phyloP scores from a whole-genome alignment of 306 rosid species.

The Vachellia collinsii region DNA sequence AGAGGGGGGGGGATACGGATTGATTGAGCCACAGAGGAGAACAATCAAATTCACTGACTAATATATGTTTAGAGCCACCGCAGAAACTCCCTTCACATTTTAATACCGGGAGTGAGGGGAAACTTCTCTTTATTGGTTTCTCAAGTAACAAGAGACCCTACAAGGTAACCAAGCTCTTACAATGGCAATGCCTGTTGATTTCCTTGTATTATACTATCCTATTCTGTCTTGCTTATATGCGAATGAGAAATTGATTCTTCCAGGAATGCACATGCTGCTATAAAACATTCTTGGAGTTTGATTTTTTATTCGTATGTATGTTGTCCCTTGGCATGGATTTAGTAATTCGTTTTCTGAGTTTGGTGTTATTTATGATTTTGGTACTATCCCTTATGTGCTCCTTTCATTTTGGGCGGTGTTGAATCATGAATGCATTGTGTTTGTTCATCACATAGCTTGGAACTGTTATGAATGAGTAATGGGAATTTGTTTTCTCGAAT shows the following conservation, averaged over 20 bases:
- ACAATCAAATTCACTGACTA: neutral
- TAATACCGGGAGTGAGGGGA: neutral
- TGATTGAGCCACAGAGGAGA: neutral
- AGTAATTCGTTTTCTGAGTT: no score
- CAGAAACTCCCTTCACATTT: neutral
- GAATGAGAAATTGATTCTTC: no score
- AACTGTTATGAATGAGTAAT: neutral
- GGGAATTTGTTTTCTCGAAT: neutral
- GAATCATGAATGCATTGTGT: neutral
- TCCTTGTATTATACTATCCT: neutral
- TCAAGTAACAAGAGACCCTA: neutral
- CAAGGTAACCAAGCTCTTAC: neutral
- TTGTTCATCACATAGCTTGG: neutral
- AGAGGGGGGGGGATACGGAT: neutral
- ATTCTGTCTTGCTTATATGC: neutral
- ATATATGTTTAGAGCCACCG: neutral
- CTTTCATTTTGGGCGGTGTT: neutral
- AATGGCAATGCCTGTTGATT: neutral
- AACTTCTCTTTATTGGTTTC: neutral
- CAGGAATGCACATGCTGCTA: neutral
- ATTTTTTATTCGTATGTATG: neutral
- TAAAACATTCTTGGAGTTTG: neutral
- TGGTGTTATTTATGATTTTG: neutral
- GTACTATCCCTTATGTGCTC: neutral
- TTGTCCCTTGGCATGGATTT: neutral